Evolutionary conservation across 306 rosid genomes (phyloP), one percentile per base, ranked within the genome.

Genomic region (Quercus suber): DNA sequence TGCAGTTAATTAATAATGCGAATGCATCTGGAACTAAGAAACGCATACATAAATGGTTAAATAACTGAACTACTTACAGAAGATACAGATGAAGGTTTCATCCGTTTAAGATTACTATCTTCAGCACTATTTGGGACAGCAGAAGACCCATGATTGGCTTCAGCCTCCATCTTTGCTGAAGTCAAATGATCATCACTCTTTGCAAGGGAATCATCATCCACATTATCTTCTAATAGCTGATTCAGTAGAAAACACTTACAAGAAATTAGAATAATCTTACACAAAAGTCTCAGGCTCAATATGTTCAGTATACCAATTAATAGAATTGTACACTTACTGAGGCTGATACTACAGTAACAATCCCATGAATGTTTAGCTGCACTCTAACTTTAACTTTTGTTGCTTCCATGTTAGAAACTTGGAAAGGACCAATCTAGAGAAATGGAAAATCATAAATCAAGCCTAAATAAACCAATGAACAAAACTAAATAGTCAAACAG

Each of bases 361-460:
- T 84, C 28, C 91, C 88, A 5, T 88, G 87, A 68, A 88, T 83
- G 61, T 83, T 82, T 77, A 88, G 77, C 13, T 73, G 84, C 74
- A 88, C 79, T 88, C 76, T 88, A 77, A 88, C 86, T 83, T 88
- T 88, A 74, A 88, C 74, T 81, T 81, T 86, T 73, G 83, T 43
- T 73, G 80, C 83, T 43, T 82, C 82, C 8, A 78, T 69, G 37
- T 56, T 77, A 52, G 80, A 70, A 59, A 82, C 84, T 76, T 81
- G 83, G 78, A 88, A 59, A 69, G 91, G 88, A 56, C 88, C 91
- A 76, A 88, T 79, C 91, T 88, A 30, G 45, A 64, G n/a, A 30
- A 64, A 64, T 64, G 2, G 41, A 63, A 63, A 21, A 64, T 13
- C 20, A 64, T 25, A 28, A 30, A 64, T 64, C 21, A 17, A 64